Evolutionary conservation across 345 rosid genomes (phyloP).

Genomic region (Lepidium africanum): DNA sequence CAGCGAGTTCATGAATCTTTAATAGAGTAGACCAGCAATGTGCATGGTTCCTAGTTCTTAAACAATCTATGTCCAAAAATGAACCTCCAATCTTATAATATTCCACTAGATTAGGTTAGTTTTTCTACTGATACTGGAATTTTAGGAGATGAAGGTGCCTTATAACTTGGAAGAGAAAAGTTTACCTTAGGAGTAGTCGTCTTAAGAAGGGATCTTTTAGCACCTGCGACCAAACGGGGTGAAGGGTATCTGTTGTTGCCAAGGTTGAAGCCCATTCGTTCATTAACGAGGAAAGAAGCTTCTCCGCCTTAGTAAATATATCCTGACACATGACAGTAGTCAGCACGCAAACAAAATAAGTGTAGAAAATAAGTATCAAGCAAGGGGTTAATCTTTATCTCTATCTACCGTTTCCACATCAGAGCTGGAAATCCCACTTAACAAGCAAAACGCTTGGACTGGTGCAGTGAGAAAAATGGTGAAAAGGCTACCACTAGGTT

Average conservation of each 20-base stretch:
- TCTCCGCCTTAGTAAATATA: slow-evolving; percentile 53
- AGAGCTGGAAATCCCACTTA: slow-evolving; percentile 64
- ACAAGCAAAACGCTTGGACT: slow-evolving; percentile 74
- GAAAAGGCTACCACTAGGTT: slow-evolving; percentile 68
- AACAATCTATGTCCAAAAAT: background rate
- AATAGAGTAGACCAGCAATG: background rate
- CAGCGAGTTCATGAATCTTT: background rate
- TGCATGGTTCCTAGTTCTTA: background rate
- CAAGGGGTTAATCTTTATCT: background rate
- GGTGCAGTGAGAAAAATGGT: slow-evolving; percentile 85
- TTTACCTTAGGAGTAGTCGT: slow-evolving; percentile 82
- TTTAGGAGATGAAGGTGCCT: background rate
- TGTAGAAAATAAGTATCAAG: background rate
- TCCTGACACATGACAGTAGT: slow-evolving; percentile 38
- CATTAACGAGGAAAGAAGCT: slow-evolving; percentile 56
- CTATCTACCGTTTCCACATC: slow-evolving; percentile 69
- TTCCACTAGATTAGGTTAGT: background rate
- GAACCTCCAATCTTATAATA: background rate
- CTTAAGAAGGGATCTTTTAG: slow-evolving; percentile 82
- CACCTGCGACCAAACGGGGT: slow-evolving; percentile 88
- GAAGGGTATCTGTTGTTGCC: slow-evolving; percentile 61
- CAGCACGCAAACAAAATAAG: slow-evolving; percentile 1
- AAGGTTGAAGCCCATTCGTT: slow-evolving; percentile 75
- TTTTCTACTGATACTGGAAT: background rate
- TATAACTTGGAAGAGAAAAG: background rate